Evolutionary conservation across 2,329 filamentous ascomycete species (phyloP).

Genomic region (Colletotrichum melonis): DNA sequence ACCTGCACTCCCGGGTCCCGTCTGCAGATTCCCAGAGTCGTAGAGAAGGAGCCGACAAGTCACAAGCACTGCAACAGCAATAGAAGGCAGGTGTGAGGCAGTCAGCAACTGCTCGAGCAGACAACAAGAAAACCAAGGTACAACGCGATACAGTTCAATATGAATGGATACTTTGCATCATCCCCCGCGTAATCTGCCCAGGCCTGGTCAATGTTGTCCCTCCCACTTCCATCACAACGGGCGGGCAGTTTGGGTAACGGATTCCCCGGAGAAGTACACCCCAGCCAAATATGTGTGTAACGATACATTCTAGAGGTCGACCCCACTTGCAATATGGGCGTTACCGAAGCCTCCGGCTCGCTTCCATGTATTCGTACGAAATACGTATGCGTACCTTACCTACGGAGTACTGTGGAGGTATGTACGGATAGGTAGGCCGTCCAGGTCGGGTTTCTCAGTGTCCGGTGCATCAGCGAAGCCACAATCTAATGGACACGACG

Average conservation of each 20-base stretch:
- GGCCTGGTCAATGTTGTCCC: background rate
- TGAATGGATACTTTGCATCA: background rate
- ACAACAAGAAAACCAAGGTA: background rate
- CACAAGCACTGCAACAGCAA: too few species aligned
- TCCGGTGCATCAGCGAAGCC: conserved; percentile 7
- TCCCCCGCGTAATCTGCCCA: background rate
- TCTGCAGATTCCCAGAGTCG: too few species aligned
- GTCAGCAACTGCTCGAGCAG: too few species aligned
- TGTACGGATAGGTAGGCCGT: background rate
- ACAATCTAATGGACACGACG: background rate
- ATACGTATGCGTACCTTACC: background rate
- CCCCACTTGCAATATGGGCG: conserved; percentile 19
- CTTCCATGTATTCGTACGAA: background rate
- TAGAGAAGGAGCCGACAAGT: too few species aligned
- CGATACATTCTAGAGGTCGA: background rate
- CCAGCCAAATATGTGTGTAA: background rate
- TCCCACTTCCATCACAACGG: background rate
- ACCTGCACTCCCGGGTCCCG: background rate
- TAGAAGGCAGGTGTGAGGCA: too few species aligned
- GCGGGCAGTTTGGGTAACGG: background rate
- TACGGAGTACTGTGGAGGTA: too few species aligned
- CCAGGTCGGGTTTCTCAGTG: background rate
- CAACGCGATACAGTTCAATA: too few species aligned
- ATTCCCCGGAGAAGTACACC: background rate
- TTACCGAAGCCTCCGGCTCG: conserved; percentile 32